These are phyloP conservation scores for Samsoniella hepiali DNA, from an alignment of 2,329 filamentous ascomycete species.

Conservation along the genomic window DNA sequence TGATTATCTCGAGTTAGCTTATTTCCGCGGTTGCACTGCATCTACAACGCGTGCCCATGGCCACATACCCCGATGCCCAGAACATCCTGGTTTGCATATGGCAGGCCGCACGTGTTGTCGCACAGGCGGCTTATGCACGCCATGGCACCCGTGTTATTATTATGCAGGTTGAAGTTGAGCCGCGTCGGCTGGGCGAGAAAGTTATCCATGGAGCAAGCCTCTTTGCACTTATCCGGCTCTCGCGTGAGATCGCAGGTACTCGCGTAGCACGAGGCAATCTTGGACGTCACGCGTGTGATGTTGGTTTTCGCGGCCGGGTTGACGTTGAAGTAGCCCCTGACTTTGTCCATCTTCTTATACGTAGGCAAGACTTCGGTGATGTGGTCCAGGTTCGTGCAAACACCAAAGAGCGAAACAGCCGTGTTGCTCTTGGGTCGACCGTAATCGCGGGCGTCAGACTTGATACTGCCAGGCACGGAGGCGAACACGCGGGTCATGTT, in stretches of 20 bases:
- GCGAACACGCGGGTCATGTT: constrained; percentile 7
- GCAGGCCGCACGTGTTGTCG: constrained; percentile 3
- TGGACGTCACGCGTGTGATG: background rate
- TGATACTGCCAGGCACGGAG: background rate
- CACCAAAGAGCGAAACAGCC: background rate
- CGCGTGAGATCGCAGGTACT: constrained; percentile 10
- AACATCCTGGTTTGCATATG: constrained; percentile 5
- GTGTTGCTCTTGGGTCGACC: background rate
- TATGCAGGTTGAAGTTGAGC: background rate
- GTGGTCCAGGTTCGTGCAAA: constrained; percentile 2
- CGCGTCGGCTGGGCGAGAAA: background rate
- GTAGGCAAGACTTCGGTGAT: background rate
- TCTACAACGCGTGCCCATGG: background rate
- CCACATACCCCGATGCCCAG: constrained; percentile 1
- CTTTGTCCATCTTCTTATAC: background rate
- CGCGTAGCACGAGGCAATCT: constrained; percentile 11
- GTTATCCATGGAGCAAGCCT: constrained; percentile 4
- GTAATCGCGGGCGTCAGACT: background rate
- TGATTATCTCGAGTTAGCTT: background rate
- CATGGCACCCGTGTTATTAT: background rate
- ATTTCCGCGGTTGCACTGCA: background rate
- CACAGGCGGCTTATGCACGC: constrained; percentile 8
- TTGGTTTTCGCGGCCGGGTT: background rate
- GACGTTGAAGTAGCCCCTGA: background rate
- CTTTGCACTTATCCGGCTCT: constrained; percentile 7